Base-by-base conservation (phyloP, 1,284 basidiomycete species). In the Marasmius tenuissimus region DNA sequence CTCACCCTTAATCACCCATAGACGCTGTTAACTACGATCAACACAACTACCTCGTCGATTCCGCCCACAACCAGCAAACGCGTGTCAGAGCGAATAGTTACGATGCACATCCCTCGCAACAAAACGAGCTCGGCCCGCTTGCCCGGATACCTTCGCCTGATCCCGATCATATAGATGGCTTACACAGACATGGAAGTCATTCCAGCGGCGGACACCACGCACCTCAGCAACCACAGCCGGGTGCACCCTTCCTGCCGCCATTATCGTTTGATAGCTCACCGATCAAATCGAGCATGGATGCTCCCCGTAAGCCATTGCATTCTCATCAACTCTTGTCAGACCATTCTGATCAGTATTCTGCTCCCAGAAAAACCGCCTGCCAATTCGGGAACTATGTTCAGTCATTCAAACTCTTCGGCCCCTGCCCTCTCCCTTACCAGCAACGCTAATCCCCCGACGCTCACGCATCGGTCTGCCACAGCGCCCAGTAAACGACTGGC, bases 341-440 rank as follows among this genome's bases (percentile, higher is more conserved):
- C 40, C 10, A n/a, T 61, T 35, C 56, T 64, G 61, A 66, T 61
- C 63, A 66, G 61, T 22, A 66, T 72, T 58, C 69, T 66, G 64
- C 60, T 37, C 63, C 63, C 66, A 34, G 66, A 48, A 58, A 61
- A 57, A 60, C 52, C 52, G 48, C 42, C 42, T 18, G 42, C 42
- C 42, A 45, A 14, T 33, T 66, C 35, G 27, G 49, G 68, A 16
- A 70, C 59, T 20, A 76, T 92, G 47, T 95, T 92, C 78, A 85
- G 81, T 63, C 86, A 93, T 68, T 85, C 92, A 14, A 92, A 96
- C 76, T 93, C 91, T 37, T 97, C 96, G 16, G 94, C 94, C 1
- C 94, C 96, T 0, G 87, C 91, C 12, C 78, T 98, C 57, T 91
- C 92, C 16, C 52, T 54, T 1, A 81, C 82, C 22, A 77, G 86